Conservation (phyloP, 495 filamentous ascomycete species). For the Margaritispora aquatica region DNA sequence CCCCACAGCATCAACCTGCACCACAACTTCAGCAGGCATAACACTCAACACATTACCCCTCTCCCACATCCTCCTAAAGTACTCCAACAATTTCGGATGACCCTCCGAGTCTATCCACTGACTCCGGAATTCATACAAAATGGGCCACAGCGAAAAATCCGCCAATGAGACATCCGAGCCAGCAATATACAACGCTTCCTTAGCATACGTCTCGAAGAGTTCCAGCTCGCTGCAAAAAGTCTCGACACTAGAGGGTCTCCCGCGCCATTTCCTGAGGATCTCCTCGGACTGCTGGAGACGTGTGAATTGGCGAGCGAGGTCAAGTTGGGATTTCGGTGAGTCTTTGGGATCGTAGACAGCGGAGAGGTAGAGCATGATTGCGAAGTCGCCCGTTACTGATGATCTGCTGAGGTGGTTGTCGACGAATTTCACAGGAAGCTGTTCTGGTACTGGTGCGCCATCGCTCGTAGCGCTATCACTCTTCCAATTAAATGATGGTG, state of each 20-base stretch:
- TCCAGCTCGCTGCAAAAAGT: constrained; percentile 31
- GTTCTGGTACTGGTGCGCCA: constrained; percentile 24
- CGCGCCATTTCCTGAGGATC: constrained; percentile 32
- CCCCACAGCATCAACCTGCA: not conserved
- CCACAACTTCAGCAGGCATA: not conserved
- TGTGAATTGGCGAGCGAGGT: constrained; percentile 30
- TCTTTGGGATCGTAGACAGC: constrained; percentile 33
- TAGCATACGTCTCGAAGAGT: constrained; percentile 44
- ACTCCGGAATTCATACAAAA: constrained; percentile 52
- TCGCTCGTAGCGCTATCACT: constrained; percentile 24
- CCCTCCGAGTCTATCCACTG: constrained; percentile 16
- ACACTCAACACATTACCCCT: constrained; percentile 4
- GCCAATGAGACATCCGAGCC: constrained; percentile 51
- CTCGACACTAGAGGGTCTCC: constrained; percentile 16
- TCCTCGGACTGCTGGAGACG: constrained; percentile 34
- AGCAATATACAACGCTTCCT: constrained; percentile 47
- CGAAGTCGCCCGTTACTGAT: constrained; percentile 37
- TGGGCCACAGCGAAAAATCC: constrained; percentile 69
- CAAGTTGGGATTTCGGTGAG: constrained; percentile 25
- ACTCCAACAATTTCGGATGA: constrained; percentile 3
- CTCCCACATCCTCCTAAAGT: constrained; percentile 8
- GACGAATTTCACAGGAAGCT: constrained; percentile 42
- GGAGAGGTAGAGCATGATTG: constrained; percentile 51
- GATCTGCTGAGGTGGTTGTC: constrained; percentile 46
- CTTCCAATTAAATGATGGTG: constrained; percentile 28